These are phyloP conservation scores for Penicillium cinerascens DNA, from an alignment of 495 filamentous ascomycete species.

Conservation along the genomic window DNA sequence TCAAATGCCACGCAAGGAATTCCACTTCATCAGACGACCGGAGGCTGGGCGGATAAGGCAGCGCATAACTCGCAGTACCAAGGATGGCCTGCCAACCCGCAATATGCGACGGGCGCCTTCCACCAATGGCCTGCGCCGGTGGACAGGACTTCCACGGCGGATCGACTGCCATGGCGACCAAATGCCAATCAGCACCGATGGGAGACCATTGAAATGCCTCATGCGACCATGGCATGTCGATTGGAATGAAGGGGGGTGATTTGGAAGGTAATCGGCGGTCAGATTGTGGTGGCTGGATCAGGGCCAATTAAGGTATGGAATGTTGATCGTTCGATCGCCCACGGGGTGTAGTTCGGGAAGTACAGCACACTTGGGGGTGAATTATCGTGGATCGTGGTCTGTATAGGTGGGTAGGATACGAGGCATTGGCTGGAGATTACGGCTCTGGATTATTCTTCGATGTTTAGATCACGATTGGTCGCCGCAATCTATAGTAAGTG, in stretches of 20 bases:
- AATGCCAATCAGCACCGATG: background rate
- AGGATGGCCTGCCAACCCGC: background rate
- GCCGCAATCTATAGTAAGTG: background rate
- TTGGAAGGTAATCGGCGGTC: background rate
- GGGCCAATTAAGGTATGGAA: slow-evolving; percentile 7
- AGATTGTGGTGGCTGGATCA: background rate
- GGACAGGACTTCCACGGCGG: background rate
- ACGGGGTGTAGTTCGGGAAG: background rate
- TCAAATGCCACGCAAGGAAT: slow-evolving; percentile 15
- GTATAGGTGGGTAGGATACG: background rate
- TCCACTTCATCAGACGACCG: background rate
- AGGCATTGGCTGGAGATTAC: background rate
- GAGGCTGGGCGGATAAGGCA: slow-evolving; percentile 6
- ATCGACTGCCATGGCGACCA: background rate
- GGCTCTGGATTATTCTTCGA: background rate
- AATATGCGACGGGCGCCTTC: slow-evolving; percentile 1
- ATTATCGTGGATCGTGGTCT: background rate
- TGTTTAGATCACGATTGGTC: background rate
- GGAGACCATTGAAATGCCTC: slow-evolving; percentile 1
- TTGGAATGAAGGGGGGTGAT: slow-evolving; percentile 16
- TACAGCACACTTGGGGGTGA: background rate
- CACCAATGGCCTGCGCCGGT: background rate
- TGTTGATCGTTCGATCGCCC: slow-evolving; percentile 3
- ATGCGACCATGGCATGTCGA: slow-evolving; percentile 12
- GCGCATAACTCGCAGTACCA: slow-evolving; percentile 5